These are phyloP conservation scores for Aureobasidium leucospermi DNA, from an alignment of 2,329 filamentous ascomycete genomes.

Conservation along the genomic window DNA sequence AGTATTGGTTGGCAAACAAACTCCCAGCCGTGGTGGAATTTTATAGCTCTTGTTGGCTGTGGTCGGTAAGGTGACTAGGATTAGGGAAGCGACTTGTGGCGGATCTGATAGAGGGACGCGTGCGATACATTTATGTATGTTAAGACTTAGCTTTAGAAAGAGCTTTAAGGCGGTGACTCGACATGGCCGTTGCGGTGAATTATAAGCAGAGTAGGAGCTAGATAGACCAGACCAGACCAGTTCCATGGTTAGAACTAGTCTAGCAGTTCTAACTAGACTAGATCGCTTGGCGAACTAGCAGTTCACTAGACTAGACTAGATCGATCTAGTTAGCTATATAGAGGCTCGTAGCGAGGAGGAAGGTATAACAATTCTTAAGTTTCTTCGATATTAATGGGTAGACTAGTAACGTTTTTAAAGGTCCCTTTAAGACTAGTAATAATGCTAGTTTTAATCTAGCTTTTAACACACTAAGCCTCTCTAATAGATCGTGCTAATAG, in stretches of 20 bases:
- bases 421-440: not conserved
- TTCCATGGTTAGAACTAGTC: not conserved
- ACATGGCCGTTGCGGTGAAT: too few species aligned
- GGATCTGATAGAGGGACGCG: too few species aligned
- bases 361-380: not conserved
- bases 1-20: too few species aligned
- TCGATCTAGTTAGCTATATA: not conserved
- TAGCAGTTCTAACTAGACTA: not conserved
- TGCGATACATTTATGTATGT: too few species aligned
- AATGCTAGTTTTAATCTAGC: not conserved
- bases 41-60: too few species aligned
- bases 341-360: not conserved
- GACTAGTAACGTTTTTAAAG: not conserved
- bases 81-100: too few species aligned
- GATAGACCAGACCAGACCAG: not conserved
- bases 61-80: too few species aligned
- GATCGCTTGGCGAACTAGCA: not conserved
- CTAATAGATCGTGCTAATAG: not conserved
- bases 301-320: not conserved
- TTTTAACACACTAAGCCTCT: slow-evolving; percentile 1
- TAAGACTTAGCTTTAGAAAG: too few species aligned
- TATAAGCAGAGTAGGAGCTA: not conserved
- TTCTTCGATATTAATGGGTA: not conserved
- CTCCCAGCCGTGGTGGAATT: too few species aligned
- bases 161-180: too few species aligned